Percentiles rank a stretch among this genome's conserved stretches.
Conservation (phyloP, 1,284 basidiomycete genomes). For the Ustilago hordei region DNA sequence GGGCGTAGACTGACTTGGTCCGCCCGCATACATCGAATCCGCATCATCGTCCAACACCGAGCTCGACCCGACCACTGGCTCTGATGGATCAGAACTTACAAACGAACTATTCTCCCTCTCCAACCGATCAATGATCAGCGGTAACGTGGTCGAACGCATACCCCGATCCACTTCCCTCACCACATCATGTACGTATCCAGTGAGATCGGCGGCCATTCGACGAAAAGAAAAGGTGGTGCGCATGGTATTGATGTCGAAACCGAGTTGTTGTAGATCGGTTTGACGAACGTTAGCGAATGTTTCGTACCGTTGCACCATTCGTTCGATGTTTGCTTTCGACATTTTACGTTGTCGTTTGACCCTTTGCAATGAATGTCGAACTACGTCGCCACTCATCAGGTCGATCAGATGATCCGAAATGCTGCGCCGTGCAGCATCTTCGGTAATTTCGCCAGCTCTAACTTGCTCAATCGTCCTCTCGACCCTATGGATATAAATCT, state of each 20-base stretch:
- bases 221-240: constrained; percentile 34
- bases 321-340: constrained; percentile 30
- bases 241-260: constrained; percentile 33
- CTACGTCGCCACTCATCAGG: constrained; percentile 43
- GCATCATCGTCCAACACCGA: constrained; percentile 17
- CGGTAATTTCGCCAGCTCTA: constrained; percentile 28
- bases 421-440: constrained; percentile 18
- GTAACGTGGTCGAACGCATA: constrained; percentile 45
- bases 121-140: constrained; percentile 44
- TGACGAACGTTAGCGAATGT: constrained; percentile 43
- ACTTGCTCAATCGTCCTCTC: constrained; percentile 28
- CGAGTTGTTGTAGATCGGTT: constrained; percentile 34
- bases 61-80: constrained; percentile 21
- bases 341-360: constrained; percentile 44
- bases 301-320: constrained; percentile 45
- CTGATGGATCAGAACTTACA: constrained; percentile 29
- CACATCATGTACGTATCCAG: constrained; percentile 45
- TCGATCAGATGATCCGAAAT: constrained; percentile 37
- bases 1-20: constrained; percentile 43
- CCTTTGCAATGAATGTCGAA: constrained; percentile 35
- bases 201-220: constrained; percentile 45
- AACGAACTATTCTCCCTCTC: constrained; percentile 41
- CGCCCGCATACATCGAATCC: constrained; percentile 14
- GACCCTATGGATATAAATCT: constrained; percentile 54
- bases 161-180: constrained; percentile 51